phyloP scores from a whole-genome alignment of 1,284 basidiomycete genomes.

The Lentinus polychrous region DNA sequence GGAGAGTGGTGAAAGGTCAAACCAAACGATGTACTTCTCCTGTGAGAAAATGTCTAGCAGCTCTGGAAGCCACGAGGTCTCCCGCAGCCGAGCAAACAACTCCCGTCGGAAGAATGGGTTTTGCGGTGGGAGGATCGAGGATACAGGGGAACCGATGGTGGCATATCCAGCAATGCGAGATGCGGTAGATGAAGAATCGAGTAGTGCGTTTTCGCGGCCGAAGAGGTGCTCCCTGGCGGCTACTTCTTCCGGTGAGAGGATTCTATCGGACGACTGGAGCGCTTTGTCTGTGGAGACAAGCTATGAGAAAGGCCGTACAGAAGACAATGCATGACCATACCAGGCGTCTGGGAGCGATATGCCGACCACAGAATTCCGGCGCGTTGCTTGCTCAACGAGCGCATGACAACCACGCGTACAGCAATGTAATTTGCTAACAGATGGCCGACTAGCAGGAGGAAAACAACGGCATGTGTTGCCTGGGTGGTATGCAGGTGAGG shows the following conservation, averaged over 20 bases:
- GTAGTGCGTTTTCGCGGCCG: constrained; percentile 4
- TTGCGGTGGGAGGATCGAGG: constrained; percentile 3
- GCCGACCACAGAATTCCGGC: constrained; percentile 43
- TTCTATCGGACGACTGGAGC: background rate
- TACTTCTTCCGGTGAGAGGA: constrained; percentile 7
- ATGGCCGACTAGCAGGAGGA: constrained; percentile 45
- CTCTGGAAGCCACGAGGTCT: constrained; percentile 1
- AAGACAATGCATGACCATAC: background rate
- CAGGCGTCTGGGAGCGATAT: constrained; percentile 12
- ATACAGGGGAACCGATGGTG: constrained; percentile 11
- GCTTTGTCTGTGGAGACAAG: background rate
- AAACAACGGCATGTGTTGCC: constrained; percentile 44
- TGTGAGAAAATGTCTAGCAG: constrained; percentile 27
- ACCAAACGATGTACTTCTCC: constrained; percentile 47
- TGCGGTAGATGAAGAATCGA: background rate
- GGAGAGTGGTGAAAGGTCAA: constrained; percentile 21
- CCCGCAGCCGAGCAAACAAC: background rate
- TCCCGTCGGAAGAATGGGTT: background rate
- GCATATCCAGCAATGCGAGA: constrained; percentile 5
- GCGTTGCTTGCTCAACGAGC: constrained; percentile 55
- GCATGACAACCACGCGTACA: constrained; percentile 48
- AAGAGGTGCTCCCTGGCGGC: constrained; percentile 11
- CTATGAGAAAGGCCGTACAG: background rate
- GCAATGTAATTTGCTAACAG: constrained; percentile 54
- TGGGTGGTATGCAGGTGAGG: constrained; percentile 42